Percentiles rank a stretch among this genome's conserved stretches.
These are phyloP conservation scores for Pseudogymnoascus sp. DNA, from an alignment of 2,329 filamentous ascomycete species.

Conservation along the genomic window DNA sequence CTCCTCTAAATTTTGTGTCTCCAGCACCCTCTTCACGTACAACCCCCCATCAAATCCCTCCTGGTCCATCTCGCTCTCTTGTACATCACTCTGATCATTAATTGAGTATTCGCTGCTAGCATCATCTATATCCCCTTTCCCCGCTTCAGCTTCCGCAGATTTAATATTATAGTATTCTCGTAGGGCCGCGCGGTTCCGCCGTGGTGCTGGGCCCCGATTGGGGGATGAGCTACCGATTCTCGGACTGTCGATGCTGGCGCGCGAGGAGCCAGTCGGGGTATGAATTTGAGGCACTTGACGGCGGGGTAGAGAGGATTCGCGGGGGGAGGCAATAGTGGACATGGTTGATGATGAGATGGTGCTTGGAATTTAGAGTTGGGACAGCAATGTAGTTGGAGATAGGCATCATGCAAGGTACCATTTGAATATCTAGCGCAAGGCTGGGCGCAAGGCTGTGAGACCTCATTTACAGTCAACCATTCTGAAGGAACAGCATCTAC, in stretches of 20 bases:
- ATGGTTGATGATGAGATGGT: constrained; percentile 31
- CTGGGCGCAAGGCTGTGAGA: constrained; percentile 17
- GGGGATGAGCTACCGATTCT: constrained; percentile 40
- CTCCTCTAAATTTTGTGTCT: constrained; percentile 56
- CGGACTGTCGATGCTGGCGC: constrained; percentile 61
- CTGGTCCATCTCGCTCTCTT: constrained; percentile 64
- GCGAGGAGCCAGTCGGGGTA: constrained; percentile 66
- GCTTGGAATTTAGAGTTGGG: not conserved
- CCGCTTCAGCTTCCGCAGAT: constrained; percentile 22
- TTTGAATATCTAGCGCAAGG: constrained; percentile 13
- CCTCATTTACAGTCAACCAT: not conserved
- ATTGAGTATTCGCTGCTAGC: constrained; percentile 28
- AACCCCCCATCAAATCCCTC: constrained; percentile 63
- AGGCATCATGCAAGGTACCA: constrained; percentile 13
- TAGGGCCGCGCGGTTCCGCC: constrained; percentile 67
- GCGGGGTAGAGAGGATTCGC: constrained; percentile 49
- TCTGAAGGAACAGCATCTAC: not conserved
- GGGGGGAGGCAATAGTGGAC: constrained; percentile 58
- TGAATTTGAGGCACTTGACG: constrained; percentile 48
- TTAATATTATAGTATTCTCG: constrained; percentile 92
- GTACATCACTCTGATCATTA: constrained; percentile 43
- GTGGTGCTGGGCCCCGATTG: constrained; percentile 28
- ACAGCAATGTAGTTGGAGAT: not conserved
- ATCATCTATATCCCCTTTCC: constrained; percentile 25
- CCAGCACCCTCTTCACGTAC: constrained; percentile 55